A percentile compares a stretch with the other conserved stretches of the same genome.
Conservation (phyloP, 768 basidiomycete species). For the Candolleomyces aberdarensis region DNA sequence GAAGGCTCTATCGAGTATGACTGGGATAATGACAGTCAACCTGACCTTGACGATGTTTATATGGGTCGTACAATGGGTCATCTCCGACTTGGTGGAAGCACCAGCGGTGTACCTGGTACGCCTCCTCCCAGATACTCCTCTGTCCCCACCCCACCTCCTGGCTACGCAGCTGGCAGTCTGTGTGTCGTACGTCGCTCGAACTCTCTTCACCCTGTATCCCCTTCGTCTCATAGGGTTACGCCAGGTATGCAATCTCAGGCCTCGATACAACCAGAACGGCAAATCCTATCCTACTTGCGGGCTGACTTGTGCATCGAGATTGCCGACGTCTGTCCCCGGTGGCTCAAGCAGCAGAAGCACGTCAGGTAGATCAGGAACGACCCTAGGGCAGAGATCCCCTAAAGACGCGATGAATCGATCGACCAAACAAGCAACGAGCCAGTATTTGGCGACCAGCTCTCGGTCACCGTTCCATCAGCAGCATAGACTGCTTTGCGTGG, state of each 20-base stretch:
- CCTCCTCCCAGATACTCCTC: too few species aligned
- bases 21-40: neutral
- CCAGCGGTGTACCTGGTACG: too few species aligned
- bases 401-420: too few species aligned
- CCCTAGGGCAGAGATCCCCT: too few species aligned
- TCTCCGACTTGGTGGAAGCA: too few species aligned
- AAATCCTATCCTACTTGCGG: constrained; percentile 25
- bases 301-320: constrained; percentile 17
- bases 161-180: neutral
- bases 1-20: neutral
- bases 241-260: constrained; percentile 20
- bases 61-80: neutral
- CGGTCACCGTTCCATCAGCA: too few species aligned
- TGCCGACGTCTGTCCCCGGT: neutral
- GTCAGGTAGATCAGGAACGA: too few species aligned
- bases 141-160: too few species aligned
- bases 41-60: neutral
- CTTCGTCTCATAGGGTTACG: neutral
- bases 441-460: too few species aligned
- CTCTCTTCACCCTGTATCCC: neutral
- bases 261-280: constrained; percentile 16
- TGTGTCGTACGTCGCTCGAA: neutral
- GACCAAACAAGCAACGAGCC: too few species aligned
- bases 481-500: too few species aligned
- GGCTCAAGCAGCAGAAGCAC: neutral